Evolutionary conservation across 352 stramenopile genomes (phyloP), one percentile per base, ranked within the genome.

Genomic region (Globisporangium cederbergense): DNA sequence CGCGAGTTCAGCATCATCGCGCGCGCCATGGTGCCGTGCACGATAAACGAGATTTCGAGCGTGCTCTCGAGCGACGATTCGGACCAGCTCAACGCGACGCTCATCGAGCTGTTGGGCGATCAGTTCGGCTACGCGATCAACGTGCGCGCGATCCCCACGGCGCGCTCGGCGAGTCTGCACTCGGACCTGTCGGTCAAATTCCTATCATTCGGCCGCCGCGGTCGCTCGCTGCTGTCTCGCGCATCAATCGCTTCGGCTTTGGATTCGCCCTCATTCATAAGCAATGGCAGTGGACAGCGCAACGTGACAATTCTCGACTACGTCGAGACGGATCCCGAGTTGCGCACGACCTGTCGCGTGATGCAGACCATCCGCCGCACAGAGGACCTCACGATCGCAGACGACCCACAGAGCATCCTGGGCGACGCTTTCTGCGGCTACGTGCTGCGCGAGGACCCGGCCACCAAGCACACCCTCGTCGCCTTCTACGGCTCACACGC

Each of bases 141-240:
- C 28, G 54, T 73, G 25, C 66, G 70, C 28, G 58, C 55, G 4
- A 47, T 76, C 36, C 47, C 62, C 14, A 66, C 54, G 25, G 10
- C 28, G 5, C 18, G 18, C n/a, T 38, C 49, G 2, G 28, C 16
- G 30, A 43, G 28, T 5, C 16, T 61, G 28, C 16, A 50, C 8
- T 59, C 60, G 16, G 52, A 73, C 22, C 57, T 76, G 30, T 73
- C 70, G 18, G 40, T 73, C 62, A 76, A 76, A 62, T 60, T 76
- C 32, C 18, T 67, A 7, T 63, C 67, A 32, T 76, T 76, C 47
- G 65, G 69, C 3, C n/a, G 42, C 3, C n/a, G 53, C 5, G 50
- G 63, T 9, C 61, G 60, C 0, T 40, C 70, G 25, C 66, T 28
- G 10, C 58, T 36, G 60, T 43, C 34, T 57, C 40, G 47, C 56